Evolutionary conservation across 1,284 basidiomycete species (phyloP).

Genomic region (Sporisorium iseilematis-ciliati): DNA sequence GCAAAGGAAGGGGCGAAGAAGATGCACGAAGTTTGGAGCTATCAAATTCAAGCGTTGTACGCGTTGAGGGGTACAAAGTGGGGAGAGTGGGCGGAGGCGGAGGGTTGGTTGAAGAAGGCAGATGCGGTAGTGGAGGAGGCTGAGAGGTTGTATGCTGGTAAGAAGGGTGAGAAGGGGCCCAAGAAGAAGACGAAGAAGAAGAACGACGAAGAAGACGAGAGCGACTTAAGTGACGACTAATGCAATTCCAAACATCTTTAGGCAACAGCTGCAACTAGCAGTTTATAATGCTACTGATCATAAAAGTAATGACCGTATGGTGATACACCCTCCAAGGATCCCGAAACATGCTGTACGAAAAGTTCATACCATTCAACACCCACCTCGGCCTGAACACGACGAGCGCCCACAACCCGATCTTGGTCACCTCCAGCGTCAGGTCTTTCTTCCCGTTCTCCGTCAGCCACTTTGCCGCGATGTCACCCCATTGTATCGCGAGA

Average conservation of each 20-base stretch:
- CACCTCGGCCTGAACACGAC: constrained; percentile 13
- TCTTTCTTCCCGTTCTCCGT: constrained; percentile 14
- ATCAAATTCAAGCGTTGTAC: constrained; percentile 71
- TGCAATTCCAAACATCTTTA: not conserved
- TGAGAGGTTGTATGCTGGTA: constrained; percentile 9
- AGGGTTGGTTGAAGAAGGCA: constrained; percentile 27
- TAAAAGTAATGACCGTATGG: constrained; percentile 10
- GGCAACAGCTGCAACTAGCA: not conserved
- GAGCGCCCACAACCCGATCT: constrained; percentile 9
- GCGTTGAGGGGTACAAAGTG: constrained; percentile 65
- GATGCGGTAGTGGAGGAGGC: constrained; percentile 21
- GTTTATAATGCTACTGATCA: not conserved
- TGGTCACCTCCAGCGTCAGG: constrained; percentile 4
- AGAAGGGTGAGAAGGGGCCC: constrained; percentile 6
- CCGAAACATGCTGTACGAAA: not conserved
- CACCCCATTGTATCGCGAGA: not conserved
- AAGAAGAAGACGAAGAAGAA: constrained; percentile 22
- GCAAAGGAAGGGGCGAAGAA: constrained; percentile 43
- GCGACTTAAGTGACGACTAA: constrained; percentile 25
- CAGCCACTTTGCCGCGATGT: not conserved
- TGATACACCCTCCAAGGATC: constrained; percentile 22
- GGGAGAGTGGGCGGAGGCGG: constrained; percentile 36
- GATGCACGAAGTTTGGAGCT: constrained; percentile 77
- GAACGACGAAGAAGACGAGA: constrained; percentile 11
- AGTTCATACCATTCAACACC: constrained; percentile 12